These are phyloP conservation scores for Trichoderma koningiopsis DNA, from an alignment of 2,329 filamentous ascomycete species.

Conservation along the genomic window DNA sequence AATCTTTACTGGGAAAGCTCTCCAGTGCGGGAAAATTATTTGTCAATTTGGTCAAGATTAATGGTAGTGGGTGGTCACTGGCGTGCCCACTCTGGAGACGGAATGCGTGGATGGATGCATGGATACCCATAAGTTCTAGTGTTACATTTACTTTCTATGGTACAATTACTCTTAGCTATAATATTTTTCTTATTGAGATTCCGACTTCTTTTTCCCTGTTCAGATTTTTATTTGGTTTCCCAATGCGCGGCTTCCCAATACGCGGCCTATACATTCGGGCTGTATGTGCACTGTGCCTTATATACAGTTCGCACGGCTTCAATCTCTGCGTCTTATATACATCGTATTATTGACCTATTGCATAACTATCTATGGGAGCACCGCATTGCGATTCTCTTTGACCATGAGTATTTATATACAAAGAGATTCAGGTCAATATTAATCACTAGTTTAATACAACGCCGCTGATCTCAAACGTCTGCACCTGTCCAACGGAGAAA, in stretches of 20 bases:
- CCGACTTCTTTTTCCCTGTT: too few relatives aligned
- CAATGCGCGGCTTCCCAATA: too few relatives aligned
- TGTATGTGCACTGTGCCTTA: too few relatives aligned
- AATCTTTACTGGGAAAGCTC: too few relatives aligned
- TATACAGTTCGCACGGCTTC: too few relatives aligned
- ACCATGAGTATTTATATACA: not conserved
- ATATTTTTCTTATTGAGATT: too few relatives aligned
- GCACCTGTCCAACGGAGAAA: conserved; percentile 8
- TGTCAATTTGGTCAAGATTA: not conserved
- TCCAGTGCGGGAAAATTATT: too few relatives aligned
- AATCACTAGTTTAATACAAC: not conserved
- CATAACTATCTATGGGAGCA: not conserved
- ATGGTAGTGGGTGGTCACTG: not conserved
- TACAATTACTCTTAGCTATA: not conserved
- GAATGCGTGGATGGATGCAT: not conserved
- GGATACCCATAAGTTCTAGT: conserved; percentile 7
- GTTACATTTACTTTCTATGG: not conserved
- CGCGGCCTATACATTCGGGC: too few relatives aligned
- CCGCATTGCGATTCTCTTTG: not conserved
- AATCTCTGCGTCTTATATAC: too few relatives aligned
- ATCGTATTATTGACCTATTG: too few relatives aligned
- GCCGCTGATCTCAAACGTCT: conserved; percentile 17
- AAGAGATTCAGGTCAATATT: not conserved
- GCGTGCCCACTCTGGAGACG: not conserved
- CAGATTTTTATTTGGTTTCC: too few relatives aligned